phyloP scores from a whole-genome alignment of 805 yeast species.

The Zygoascus biomembranicola region DNA sequence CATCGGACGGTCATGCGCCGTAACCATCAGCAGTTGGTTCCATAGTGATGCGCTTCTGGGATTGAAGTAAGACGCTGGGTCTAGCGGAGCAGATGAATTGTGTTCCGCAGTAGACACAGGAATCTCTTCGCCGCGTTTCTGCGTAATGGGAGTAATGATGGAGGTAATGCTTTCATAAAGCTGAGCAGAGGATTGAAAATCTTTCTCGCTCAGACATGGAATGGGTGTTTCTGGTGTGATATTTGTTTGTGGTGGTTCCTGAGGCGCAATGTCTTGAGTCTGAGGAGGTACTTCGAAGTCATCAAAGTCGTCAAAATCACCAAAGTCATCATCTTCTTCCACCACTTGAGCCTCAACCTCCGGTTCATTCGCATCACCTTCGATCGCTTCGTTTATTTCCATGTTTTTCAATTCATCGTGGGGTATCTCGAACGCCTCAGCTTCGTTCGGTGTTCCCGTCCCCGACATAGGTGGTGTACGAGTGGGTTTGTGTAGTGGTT shows the following conservation, averaged over 20 bases:
- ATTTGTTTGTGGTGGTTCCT: background rate
- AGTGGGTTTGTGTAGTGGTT: too few species aligned
- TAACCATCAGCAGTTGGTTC: conserved; percentile 36
- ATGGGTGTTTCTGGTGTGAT: conserved; percentile 2
- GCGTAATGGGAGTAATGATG: conserved; percentile 2
- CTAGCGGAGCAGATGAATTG: background rate
- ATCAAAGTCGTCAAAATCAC: conserved; percentile 30
- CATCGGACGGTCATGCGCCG: conserved; percentile 46
- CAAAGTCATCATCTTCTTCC: conserved; percentile 19
- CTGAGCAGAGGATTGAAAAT: conserved; percentile 16
- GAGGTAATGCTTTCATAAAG: conserved; percentile 12
- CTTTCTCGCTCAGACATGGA: conserved; percentile 11
- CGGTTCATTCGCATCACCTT: background rate
- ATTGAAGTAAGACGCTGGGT: conserved; percentile 14
- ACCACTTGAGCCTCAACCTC: background rate
- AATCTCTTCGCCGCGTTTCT: background rate
- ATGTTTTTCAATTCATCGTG: background rate
- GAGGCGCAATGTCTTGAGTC: background rate
- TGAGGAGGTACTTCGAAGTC: conserved; percentile 20
- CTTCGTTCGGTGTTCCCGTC: background rate
- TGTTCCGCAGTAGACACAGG: background rate
- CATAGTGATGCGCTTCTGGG: conserved; percentile 29
- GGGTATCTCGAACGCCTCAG: background rate
- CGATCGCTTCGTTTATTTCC: background rate
- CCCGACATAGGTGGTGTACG: background rate